These are phyloP conservation scores for Fusarium torreyae DNA, from an alignment of 2,329 filamentous ascomycete genomes.

Conservation along the genomic window DNA sequence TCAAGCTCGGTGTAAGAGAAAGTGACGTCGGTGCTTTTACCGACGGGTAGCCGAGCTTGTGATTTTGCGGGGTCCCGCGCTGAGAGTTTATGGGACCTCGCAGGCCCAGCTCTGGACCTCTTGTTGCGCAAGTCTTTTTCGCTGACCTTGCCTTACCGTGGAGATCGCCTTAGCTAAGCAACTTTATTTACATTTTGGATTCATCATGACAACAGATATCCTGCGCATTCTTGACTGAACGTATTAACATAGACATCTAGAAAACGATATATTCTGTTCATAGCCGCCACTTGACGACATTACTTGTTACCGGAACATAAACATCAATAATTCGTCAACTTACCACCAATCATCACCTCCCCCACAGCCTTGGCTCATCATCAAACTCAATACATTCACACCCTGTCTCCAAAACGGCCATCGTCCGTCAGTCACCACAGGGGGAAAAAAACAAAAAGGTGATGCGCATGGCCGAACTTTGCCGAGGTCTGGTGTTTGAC, in stretches of 20 bases:
- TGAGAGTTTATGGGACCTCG: too few species aligned
- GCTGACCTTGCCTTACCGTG: conserved; percentile 18
- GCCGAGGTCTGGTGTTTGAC: conserved; percentile 34
- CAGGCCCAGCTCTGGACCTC: background rate
- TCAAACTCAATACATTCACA: conserved; percentile 8
- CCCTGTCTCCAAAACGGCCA: conserved; percentile 34
- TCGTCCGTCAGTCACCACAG: conserved; percentile 17
- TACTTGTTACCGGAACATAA: background rate
- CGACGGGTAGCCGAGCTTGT: conserved; percentile 70
- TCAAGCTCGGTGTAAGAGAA: conserved; percentile 25
- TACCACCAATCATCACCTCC: conserved; percentile 24
- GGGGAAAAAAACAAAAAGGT: conserved; percentile 15
- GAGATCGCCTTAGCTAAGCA: conserved; percentile 16
- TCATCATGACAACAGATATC: too few species aligned
- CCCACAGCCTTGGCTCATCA: conserved; percentile 12
- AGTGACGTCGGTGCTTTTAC: conserved; percentile 57
- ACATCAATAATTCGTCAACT: background rate
- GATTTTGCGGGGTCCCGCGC: conserved; percentile 66
- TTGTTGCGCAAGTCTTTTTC: conserved; percentile 1
- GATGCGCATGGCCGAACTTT: conserved; percentile 41
- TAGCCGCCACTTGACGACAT: background rate
- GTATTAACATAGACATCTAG: too few species aligned
- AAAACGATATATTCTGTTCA: background rate
- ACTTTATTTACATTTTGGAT: conserved; percentile 8
- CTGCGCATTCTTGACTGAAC: too few species aligned